A percentile compares a stretch with the other conserved stretches of the same genome.
Evolutionary conservation across 108 stramenopile species (phyloP).

Genomic region (Schizochytrium sp.): DNA sequence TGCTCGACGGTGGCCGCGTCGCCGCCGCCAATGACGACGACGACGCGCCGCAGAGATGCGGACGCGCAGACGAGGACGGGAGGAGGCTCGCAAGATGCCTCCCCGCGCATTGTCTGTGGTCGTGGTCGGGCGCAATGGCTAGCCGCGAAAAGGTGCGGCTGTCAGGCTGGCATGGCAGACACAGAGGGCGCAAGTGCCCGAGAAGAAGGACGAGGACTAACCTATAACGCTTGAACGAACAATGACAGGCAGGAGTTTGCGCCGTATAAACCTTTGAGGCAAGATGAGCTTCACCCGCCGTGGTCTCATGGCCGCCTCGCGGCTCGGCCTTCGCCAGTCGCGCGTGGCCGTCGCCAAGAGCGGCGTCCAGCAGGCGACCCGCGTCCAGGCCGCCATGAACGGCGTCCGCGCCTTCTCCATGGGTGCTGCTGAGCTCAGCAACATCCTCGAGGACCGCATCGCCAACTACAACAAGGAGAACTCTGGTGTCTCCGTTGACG

Average conservation of each 20-base stretch:
- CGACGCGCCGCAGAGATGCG: too few species aligned
- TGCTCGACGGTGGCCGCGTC: too few species aligned
- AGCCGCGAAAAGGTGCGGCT: too few species aligned
- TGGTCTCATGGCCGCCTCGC: neutral
- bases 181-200: too few species aligned
- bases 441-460: constrained; percentile 16
- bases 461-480: constrained; percentile 10
- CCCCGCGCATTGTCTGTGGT: too few species aligned
- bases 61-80: too few species aligned
- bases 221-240: too few species aligned
- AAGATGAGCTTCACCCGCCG: neutral
- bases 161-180: too few species aligned
- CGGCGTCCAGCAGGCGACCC: neutral
- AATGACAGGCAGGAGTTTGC: neutral
- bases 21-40: too few species aligned
- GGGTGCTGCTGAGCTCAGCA: neutral
- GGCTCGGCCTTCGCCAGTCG: neutral
- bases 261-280: neutral
- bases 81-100: too few species aligned
- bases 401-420: neutral
- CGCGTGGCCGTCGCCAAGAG: neutral
- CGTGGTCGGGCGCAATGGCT: too few species aligned
- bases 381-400: neutral
- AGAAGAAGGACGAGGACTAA: too few species aligned
- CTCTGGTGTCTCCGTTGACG: constrained; percentile 31